phyloP scores from a whole-genome alignment of 495 filamentous ascomycete species.

The Symbiotaphrina buchneri region DNA sequence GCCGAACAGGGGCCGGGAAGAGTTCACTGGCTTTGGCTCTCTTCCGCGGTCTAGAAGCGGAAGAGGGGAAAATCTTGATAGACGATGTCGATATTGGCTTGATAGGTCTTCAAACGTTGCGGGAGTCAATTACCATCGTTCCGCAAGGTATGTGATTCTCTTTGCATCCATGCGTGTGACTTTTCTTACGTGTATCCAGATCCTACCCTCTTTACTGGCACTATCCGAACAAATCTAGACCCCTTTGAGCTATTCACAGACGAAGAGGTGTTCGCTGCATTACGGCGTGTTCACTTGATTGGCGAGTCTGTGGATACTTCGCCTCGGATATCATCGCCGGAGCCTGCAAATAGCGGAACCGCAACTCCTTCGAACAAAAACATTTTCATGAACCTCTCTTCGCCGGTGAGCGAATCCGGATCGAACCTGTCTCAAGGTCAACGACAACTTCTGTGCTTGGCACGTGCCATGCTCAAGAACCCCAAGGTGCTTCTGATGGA shows the following conservation, averaged over 20 bases:
- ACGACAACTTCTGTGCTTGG: constrained; percentile 84
- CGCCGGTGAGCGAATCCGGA: constrained; percentile 73
- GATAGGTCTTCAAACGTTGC: constrained; percentile 79
- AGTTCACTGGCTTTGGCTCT: constrained; percentile 86
- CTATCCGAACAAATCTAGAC: constrained; percentile 85
- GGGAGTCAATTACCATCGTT: constrained; percentile 90
- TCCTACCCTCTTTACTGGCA: constrained; percentile 91
- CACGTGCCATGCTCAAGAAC: constrained; percentile 75
- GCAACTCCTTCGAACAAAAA: constrained; percentile 54
- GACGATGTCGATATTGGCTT: constrained; percentile 73
- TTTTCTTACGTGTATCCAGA: constrained; percentile 19
- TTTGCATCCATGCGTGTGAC: constrained; percentile 1
- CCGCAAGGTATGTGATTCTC: constrained; percentile 33
- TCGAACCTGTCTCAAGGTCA: constrained; percentile 95
- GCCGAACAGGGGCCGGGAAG: constrained; percentile 91
- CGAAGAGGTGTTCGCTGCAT: constrained; percentile 69
- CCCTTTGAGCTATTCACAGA: constrained; percentile 84
- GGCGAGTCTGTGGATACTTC: constrained; percentile 32
- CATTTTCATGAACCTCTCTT: constrained; percentile 72
- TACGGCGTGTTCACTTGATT: constrained; percentile 83
- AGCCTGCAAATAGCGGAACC: constrained; percentile 14
- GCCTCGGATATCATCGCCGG: constrained; percentile 12
- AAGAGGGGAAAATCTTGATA: constrained; percentile 72
- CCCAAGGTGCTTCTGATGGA: constrained; percentile 96
- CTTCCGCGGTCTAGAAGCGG: constrained; percentile 93